Evolutionary conservation across 2,329 filamentous ascomycete species (phyloP), one percentile per base, ranked within the genome.

Genomic region (Pseudopithomyces maydicus): DNA sequence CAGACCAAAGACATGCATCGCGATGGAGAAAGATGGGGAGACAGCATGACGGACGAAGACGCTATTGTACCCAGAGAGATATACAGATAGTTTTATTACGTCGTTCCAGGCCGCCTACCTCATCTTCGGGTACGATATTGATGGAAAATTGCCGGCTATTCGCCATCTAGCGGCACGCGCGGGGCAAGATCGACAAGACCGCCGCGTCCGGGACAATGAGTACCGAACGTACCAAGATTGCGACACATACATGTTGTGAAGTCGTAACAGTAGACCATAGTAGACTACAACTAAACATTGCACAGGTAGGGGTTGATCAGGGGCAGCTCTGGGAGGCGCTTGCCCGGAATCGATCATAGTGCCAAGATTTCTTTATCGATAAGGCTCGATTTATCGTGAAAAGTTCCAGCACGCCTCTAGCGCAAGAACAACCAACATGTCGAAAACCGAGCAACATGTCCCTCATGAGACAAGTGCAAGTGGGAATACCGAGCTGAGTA

Each of bases 141-240:
- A 61, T 63, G 62, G 63, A 57, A 68, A 65, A 68, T 64, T 63
- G 52, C 57, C 60, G 60, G 64, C 53, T 67, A 67, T 67, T 47
- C 57, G 23, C 8, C 33, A 59, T 56, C 49, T 52, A 43, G 54
- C 46, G 29, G 33, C 52, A 20, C 19, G 45, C 33, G 42, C 65
- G 61, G 65, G 68, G 62, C 47, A 32, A 22, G 56, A 63, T 66
- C 58, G 22, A 51, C 52, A 36, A 15, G 36, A 23, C 19, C 32
- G 33, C 38, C 35, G 19, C 29, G 22, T 15, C 49, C 62, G 60
- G 58, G 58, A 20, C 10, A 68, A 59, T 49, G 52, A 39, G 47
- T 22, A 6, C 64, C 60, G 63, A 66, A 19, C 14, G 11, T 33
- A 19, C 20, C 17, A 33, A 47, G 17, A 17, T 3, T 8, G 7